Conservation (phyloP, 768 basidiomycete genomes). For the Mycena filopes region DNA sequence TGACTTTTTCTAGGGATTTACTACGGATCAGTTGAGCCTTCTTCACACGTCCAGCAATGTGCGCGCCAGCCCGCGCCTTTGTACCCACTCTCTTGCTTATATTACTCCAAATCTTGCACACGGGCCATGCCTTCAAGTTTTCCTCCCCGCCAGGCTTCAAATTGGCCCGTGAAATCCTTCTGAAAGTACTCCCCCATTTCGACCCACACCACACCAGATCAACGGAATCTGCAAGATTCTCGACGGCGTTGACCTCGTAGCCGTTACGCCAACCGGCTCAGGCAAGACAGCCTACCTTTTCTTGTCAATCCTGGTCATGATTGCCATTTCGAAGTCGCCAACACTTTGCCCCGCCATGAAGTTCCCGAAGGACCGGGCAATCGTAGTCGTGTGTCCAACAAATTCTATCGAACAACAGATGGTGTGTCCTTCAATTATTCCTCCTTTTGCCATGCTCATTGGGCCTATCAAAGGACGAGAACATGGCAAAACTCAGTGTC, state of each 20-base stretch:
- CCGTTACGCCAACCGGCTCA: neutral
- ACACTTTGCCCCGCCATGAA: neutral
- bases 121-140: neutral
- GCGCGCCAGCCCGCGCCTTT: no score
- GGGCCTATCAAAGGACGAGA: neutral
- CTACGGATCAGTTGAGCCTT: no score
- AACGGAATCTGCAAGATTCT: neutral
- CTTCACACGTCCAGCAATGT: no score
- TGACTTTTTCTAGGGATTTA: no score
- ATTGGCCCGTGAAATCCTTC: neutral
- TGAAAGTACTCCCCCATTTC: neutral
- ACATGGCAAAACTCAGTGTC: slow-evolving; percentile 29
- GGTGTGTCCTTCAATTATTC: neutral
- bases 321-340: neutral
- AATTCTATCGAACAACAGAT: neutral
- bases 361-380: neutral
- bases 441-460: no score
- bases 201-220: neutral
- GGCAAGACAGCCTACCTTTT: neutral
- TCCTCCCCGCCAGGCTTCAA: neutral
- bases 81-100: no score
- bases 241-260: neutral
- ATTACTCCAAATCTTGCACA: no score
- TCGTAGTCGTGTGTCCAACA: neutral
- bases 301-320: neutral